phyloP scores from a whole-genome alignment of 1,139 yeast genomes.

The Candida sp. region DNA sequence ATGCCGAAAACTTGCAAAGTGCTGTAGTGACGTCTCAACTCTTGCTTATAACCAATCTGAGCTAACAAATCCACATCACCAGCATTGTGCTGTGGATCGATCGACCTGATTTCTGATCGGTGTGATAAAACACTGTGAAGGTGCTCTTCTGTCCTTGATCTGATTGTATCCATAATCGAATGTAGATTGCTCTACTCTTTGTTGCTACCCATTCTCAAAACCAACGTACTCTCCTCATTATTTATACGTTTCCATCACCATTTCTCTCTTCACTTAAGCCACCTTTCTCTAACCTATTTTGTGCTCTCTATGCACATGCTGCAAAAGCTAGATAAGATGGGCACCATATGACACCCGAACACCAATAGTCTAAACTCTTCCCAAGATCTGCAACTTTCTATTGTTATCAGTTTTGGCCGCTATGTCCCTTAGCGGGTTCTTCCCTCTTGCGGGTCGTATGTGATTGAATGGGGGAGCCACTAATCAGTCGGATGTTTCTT shows the following conservation, averaged over 20 bases:
- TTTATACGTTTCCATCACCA: background rate
- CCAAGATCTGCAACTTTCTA: background rate
- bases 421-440: too few species aligned
- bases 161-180: constrained; percentile 12
- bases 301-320: background rate
- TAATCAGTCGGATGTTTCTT: too few species aligned
- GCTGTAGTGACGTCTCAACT: constrained; percentile 48
- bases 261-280: too few species aligned
- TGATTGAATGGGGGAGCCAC: too few species aligned
- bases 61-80: constrained; percentile 53
- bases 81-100: constrained; percentile 28
- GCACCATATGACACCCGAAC: background rate
- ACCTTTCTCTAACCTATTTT: background rate
- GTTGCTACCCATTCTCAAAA: background rate
- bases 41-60: constrained; percentile 59
- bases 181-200: background rate
- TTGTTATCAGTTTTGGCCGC: too few species aligned
- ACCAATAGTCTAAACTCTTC: background rate
- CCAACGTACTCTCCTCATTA: background rate
- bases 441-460: too few species aligned
- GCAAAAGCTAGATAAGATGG: background rate
- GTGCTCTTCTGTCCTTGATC: constrained; percentile 26
- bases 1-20: constrained; percentile 57
- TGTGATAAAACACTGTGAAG: constrained; percentile 23
- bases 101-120: constrained; percentile 29